Conservation (phyloP, 2,329 filamentous ascomycete species). For the Verticillium isaacii region DNA sequence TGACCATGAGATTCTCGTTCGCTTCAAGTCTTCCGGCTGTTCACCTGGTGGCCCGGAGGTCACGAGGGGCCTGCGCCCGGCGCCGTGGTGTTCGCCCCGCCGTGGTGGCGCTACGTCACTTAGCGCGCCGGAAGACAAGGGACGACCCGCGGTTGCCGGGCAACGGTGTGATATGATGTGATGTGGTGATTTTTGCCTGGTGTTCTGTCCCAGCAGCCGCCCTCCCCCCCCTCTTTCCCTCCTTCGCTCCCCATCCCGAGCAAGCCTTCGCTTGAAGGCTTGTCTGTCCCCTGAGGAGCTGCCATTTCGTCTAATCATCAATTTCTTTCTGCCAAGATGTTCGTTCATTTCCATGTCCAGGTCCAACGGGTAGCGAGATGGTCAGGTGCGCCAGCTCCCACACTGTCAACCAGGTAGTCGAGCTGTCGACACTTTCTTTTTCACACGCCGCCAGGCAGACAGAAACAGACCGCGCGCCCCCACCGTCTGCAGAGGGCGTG, state of each 20-base stretch:
- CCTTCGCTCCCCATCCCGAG: too few relatives aligned
- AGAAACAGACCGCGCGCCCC: not conserved
- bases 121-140: conserved; percentile 6
- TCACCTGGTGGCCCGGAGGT: not conserved
- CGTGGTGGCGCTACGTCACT: conserved; percentile 10
- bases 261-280: not conserved
- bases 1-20: not conserved
- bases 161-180: conserved; percentile 4
- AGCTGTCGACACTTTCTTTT: not conserved
- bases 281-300: not conserved
- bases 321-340: not conserved
- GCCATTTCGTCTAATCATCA: not conserved
- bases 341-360: not conserved
- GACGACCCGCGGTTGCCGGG: conserved; percentile 12
- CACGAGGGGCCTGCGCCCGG: not conserved
- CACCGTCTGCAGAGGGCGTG: not conserved
- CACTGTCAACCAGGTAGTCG: not conserved
- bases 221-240: too few relatives aligned
- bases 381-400: too few relatives aligned
- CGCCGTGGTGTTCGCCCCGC: not conserved
- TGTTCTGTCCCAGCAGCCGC: not conserved
- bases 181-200: not conserved
- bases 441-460: not conserved
- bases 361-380: too few relatives aligned
- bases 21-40: not conserved